Conservation (phyloP, 306 rosid genomes). For the Pyrus betulifolia region DNA sequence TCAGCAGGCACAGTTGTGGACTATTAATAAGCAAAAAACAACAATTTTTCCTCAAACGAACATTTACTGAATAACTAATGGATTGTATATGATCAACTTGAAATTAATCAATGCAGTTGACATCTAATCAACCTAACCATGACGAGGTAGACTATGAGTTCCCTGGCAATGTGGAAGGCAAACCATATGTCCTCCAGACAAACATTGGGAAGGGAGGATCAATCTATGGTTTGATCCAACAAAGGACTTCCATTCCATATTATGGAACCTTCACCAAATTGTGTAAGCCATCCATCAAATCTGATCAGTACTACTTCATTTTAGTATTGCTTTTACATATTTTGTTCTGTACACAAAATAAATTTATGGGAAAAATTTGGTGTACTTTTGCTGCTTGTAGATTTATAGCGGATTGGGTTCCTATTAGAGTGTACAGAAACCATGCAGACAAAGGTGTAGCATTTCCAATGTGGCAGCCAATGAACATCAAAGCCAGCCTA, state of each 20-base stretch:
- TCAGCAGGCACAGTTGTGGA: slow-evolving; percentile 95
- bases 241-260: slow-evolving; percentile 66
- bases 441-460: slow-evolving; percentile 78
- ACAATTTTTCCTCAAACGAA: neutral
- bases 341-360: neutral
- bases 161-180: slow-evolving; percentile 71
- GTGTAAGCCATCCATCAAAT: slow-evolving; percentile 42
- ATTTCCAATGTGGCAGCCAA: slow-evolving; percentile 83
- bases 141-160: slow-evolving; percentile 89
- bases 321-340: neutral
- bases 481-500: slow-evolving; percentile 10
- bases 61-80: neutral
- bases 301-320: neutral
- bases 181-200: slow-evolving; percentile 75
- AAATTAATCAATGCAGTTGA: slow-evolving; percentile 34
- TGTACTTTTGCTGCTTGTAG: slow-evolving; percentile 19
- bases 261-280: slow-evolving; percentile 88
- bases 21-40: slow-evolving; percentile 43
- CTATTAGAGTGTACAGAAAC: slow-evolving; percentile 79
- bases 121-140: slow-evolving; percentile 82
- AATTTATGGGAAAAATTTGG: neutral
- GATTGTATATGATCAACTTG: neutral
- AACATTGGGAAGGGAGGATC: slow-evolving; percentile 86
- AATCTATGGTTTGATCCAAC: slow-evolving; percentile 95
- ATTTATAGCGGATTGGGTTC: slow-evolving; percentile 79